Conservation (phyloP, 208 protist genomes). For the Trypanosoma vivax region DNA sequence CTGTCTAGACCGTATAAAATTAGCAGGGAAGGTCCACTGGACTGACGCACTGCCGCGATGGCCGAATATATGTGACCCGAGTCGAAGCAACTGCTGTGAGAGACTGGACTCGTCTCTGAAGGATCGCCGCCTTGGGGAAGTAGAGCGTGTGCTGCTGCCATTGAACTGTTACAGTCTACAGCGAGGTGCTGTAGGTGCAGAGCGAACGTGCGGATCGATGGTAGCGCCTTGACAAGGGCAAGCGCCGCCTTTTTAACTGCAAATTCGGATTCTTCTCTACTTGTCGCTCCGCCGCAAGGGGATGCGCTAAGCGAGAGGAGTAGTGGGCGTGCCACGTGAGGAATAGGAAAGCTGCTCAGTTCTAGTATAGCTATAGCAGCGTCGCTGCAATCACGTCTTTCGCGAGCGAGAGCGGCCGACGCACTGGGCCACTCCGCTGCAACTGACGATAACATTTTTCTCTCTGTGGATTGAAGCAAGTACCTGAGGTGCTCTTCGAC, state of each 20-base stretch:
- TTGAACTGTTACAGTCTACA: conserved; percentile 18
- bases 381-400: conserved; percentile 49
- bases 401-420: conserved; percentile 23
- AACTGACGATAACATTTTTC: conserved; percentile 33
- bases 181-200: conserved; percentile 41
- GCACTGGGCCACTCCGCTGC: conserved; percentile 42
- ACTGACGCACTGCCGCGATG: conserved; percentile 42
- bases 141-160: not conserved
- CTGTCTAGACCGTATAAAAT: conserved; percentile 53
- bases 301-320: conserved; percentile 38
- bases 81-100: conserved; percentile 19
- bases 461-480: conserved; percentile 37
- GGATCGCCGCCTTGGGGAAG: not conserved
- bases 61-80: conserved; percentile 51
- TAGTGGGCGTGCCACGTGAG: conserved; percentile 35
- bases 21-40: conserved; percentile 50
- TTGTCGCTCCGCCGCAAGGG: conserved; percentile 5
- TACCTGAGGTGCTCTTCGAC: conserved; percentile 49
- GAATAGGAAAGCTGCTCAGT: conserved; percentile 51
- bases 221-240: conserved; percentile 13
- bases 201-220: conserved; percentile 21
- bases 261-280: conserved; percentile 17
- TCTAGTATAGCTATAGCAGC: conserved; percentile 38
- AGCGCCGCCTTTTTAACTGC: conserved; percentile 15
- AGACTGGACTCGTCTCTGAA: not conserved